These are phyloP conservation scores for Thalassiosira mediterranea DNA, from an alignment of 352 stramenopile species.

Conservation along the genomic window DNA sequence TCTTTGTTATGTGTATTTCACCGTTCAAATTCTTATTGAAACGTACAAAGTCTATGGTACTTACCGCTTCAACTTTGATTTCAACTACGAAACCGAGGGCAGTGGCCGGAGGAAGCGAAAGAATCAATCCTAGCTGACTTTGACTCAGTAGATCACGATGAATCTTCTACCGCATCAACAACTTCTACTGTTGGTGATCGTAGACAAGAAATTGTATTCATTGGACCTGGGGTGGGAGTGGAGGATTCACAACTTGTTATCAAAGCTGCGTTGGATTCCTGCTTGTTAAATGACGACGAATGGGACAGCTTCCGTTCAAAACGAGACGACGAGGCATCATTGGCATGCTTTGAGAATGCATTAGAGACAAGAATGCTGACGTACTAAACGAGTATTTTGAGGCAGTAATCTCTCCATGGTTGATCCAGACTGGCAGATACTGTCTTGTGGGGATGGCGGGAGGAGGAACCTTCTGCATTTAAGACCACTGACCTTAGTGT, in stretches of 20 bases:
- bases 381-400: constrained; percentile 32
- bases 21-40: constrained; percentile 8
- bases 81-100: background rate
- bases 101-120: constrained; percentile 77
- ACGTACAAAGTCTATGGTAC: no score
- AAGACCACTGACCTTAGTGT: no score
- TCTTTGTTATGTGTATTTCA: constrained; percentile 11
- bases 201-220: constrained; percentile 85
- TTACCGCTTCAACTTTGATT: no score
- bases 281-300: constrained; percentile 76
- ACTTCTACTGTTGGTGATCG: constrained; percentile 69
- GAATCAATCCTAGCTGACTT: constrained; percentile 71
- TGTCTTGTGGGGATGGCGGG: no score
- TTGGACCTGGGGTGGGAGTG: constrained; percentile 62
- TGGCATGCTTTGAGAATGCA: constrained; percentile 46
- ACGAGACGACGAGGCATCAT: constrained; percentile 32
- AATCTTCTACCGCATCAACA: constrained; percentile 23
- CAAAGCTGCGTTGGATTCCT: constrained; percentile 61
- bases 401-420: no score
- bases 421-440: no score
- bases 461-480: no score
- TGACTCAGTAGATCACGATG: constrained; percentile 59
- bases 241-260: constrained; percentile 49
- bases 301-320: constrained; percentile 55
- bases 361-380: constrained; percentile 53